These are phyloP conservation scores for Phallus indusiatus DNA, from an alignment of 768 basidiomycete species.

Conservation along the genomic window DNA sequence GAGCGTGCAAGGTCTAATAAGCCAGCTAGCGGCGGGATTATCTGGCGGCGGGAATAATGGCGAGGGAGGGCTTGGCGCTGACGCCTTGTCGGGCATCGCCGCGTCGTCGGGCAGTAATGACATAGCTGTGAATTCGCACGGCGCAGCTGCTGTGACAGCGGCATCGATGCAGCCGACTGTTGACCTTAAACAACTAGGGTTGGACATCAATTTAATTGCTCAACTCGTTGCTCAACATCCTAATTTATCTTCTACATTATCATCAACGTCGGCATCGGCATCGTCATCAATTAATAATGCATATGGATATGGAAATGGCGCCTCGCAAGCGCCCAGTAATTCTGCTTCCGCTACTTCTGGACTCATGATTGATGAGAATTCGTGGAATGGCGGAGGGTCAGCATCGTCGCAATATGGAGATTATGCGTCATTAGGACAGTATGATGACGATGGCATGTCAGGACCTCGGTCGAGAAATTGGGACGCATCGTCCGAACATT, in stretches of 20 bases:
- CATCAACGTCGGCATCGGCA: constrained; percentile 40
- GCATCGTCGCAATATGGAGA: constrained; percentile 25
- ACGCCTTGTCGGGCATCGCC: constrained; percentile 57
- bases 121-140: constrained; percentile 11
- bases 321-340: constrained; percentile 3
- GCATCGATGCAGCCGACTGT: constrained; percentile 22
- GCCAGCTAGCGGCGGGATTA: constrained; percentile 6
- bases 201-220: constrained; percentile 34
- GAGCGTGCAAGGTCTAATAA: constrained; percentile 8
- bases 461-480: constrained; percentile 6
- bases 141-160: constrained; percentile 29
- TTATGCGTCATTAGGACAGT: constrained; percentile 26
- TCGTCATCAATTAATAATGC: constrained; percentile 27
- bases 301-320: neutral
- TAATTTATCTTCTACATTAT: constrained; percentile 24
- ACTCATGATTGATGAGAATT: constrained; percentile 24
- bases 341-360: constrained; percentile 25
- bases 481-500: constrained; percentile 3
- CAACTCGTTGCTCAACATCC: constrained; percentile 33
- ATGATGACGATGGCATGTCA: constrained; percentile 28
- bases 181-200: constrained; percentile 26
- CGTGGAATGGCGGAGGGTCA: constrained; percentile 27
- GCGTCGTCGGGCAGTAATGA: constrained; percentile 23
- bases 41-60: constrained; percentile 13
- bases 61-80: constrained; percentile 35